These are phyloP conservation scores for Afroboletus lepidellus DNA, from an alignment of 1,284 basidiomycete genomes.

Conservation along the genomic window DNA sequence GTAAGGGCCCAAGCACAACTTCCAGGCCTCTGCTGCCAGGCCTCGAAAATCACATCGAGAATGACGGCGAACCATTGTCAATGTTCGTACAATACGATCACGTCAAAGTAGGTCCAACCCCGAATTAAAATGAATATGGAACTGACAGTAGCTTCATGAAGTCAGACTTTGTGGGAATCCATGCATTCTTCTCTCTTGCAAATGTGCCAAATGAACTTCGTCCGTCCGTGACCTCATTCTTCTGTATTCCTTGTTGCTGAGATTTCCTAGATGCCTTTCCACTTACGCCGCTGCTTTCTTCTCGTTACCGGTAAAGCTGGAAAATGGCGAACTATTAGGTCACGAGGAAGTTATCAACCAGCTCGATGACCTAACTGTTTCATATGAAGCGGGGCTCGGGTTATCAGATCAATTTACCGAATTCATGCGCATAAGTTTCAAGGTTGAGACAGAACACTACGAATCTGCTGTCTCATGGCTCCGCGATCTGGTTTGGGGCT, in stretches of 20 bases:
- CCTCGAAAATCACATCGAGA: slow-evolving; percentile 67
- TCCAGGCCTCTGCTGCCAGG: slow-evolving; percentile 28
- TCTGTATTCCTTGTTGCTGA: slow-evolving; percentile 5
- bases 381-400: slow-evolving; percentile 80
- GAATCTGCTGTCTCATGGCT: slow-evolving; percentile 86
- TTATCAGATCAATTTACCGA: slow-evolving; percentile 72
- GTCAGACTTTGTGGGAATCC: slow-evolving; percentile 90
- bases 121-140: slow-evolving; percentile 2
- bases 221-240: slow-evolving; percentile 52
- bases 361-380: slow-evolving; percentile 90
- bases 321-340: slow-evolving; percentile 66
- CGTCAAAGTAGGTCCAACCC: slow-evolving; percentile 59
- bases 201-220: slow-evolving; percentile 71
- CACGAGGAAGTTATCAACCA: slow-evolving; percentile 92
- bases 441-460: slow-evolving; percentile 82
- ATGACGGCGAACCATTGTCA: slow-evolving; percentile 69
- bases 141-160: slow-evolving; percentile 34
- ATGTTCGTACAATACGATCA: slow-evolving; percentile 94
- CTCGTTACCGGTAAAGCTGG: slow-evolving; percentile 78
- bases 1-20: slow-evolving; percentile 40
- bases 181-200: slow-evolving; percentile 76
- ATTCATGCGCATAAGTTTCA: slow-evolving; percentile 74
- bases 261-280: slow-evolving; percentile 61
- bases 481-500: slow-evolving; percentile 83
- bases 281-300: slow-evolving; percentile 90